Base-by-base conservation (phyloP, 129 eudicot genomes). In the Saussurea involucrata region DNA sequence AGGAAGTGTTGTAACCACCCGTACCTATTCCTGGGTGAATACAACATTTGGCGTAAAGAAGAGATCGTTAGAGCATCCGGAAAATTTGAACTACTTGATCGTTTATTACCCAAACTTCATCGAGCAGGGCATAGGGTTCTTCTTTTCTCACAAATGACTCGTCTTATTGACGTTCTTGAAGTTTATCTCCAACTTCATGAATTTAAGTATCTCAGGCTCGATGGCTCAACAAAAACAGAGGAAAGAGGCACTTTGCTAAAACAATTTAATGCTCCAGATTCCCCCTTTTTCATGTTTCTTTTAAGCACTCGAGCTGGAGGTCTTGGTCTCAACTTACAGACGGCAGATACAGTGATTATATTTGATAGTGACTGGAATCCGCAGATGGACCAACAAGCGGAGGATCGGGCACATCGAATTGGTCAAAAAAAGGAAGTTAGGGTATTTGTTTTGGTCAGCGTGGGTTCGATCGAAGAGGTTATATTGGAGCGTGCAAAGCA, bases 281-380 rank as follows among this genome's bases (percentile, higher is more conserved):
- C 99, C 34, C 97, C 97, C 15, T 92, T 79, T 70, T 95, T 95
- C 86, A 86, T 95, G 86, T 95, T 95, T 84, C 89, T 92, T 5
- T 80, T 95, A 74, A 92, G 99, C 70, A 95, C 99, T 15, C 92
- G 99, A 28, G 99, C 99, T 24, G 99, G 99, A 57, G 99, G 99
- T 37, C 95, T 95, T 9, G 99, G 99, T 72, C 85, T 95, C 68
- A 95, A 95, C 83, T 80, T 95, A 49, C 97, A 92, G 81, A 92
- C 97, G 0, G 99, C 99, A 49, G 99, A 95, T 84, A 95, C 99
- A n/a, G 99, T 95, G 42, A 92, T 95, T 49, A 89, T 95, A 24
- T 95, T 92, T 80, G 99, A 95, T 83, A 95, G 99, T 75, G 99
- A 95, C 49, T 95, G 99, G 99, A 95, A 95, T 82, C 99, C 99